Evolutionary conservation across 495 filamentous ascomycete genomes (phyloP), one percentile per base, ranked within the genome.

Genomic region (Penicillium tannophilum): DNA sequence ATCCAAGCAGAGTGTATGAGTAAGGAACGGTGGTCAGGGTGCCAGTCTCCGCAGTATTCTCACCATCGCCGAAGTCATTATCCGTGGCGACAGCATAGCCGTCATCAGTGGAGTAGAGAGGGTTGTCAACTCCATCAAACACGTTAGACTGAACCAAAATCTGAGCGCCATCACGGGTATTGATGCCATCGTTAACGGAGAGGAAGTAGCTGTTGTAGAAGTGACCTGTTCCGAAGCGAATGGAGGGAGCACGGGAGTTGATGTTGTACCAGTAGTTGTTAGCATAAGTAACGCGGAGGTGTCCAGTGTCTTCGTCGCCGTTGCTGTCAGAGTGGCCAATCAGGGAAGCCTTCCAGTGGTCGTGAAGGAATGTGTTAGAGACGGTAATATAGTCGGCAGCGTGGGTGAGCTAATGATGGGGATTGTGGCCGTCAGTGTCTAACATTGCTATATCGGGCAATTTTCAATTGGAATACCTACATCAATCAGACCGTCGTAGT

Each of bases 401-500:
- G 62, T 81, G 80, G 57, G 69, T 76, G 54, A 76, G 52, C 73
- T 74, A 16, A 19, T n/a, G 24, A 4, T 8, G 7, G 17, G 8
- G 19, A 20, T 44, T 17, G 3, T 14, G 19, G 9, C 16, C 8
- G 42, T 44, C 42, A 44, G 33, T 12, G 16, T 44, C 16, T n/a
- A 44, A 20, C 1, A 20, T 20, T 9, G 2, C 0, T 44, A 14
- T 44, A 17, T 28, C 6, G 28, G 6, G 28, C 4, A 28, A n/a
- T 44, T 44, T 44, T 16, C 12, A 8, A 16, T 4, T 10, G 11
- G 30, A 16, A 2, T 26, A 52, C 71, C 78, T 55, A 88, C 71
- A 64, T 89, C 87, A 35, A 88, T 67, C 0, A 89, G 76, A 0
- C 87, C 87, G 61, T 89, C 87, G 66, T 88, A 88, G 66, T 84